Evolutionary conservation across 768 basidiomycete genomes (phyloP).

Genomic region (Cantharellus anzutake): DNA sequence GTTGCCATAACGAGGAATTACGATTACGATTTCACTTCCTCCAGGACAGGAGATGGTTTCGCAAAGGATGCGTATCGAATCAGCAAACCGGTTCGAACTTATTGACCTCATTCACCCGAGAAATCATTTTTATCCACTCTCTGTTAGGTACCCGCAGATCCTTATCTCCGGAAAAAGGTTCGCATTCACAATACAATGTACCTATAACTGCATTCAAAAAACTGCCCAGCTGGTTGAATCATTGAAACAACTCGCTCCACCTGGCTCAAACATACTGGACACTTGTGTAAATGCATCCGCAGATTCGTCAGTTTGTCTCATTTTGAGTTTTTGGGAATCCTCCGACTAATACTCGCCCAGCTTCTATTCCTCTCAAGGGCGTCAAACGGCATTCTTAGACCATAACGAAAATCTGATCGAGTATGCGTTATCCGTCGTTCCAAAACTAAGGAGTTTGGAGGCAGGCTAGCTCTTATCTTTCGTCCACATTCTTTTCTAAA

Average conservation of each 20-base stretch:
- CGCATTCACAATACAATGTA: neutral
- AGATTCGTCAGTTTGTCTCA: conserved; percentile 37
- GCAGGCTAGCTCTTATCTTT: conserved; percentile 18
- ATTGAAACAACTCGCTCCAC: conserved; percentile 3
- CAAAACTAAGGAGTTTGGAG: conserved; percentile 49
- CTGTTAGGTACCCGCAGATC: too few species aligned
- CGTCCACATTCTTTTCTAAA: neutral
- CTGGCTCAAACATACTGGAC: conserved; percentile 24
- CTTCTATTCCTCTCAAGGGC: conserved; percentile 76
- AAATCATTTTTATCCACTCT: too few species aligned
- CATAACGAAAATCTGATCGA: conserved; percentile 46
- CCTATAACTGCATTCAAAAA: neutral
- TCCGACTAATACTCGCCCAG: conserved; percentile 18
- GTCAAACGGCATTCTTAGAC: conserved; percentile 65
- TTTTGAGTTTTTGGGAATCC: neutral
- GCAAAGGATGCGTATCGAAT: conserved; percentile 39
- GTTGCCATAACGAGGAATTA: conserved; percentile 56
- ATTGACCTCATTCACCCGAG: neutral
- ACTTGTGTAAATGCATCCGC: conserved; percentile 53
- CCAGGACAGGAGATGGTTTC: conserved; percentile 9
- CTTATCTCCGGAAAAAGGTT: neutral
- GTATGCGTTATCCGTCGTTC: conserved; percentile 28
- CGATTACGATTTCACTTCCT: conserved; percentile 47
- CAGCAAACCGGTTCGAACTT: conserved; percentile 36
- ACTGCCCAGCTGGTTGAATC: neutral